Evolutionary conservation across 257 asterid genomes (phyloP).

Genomic region (Lycium barbarum): DNA sequence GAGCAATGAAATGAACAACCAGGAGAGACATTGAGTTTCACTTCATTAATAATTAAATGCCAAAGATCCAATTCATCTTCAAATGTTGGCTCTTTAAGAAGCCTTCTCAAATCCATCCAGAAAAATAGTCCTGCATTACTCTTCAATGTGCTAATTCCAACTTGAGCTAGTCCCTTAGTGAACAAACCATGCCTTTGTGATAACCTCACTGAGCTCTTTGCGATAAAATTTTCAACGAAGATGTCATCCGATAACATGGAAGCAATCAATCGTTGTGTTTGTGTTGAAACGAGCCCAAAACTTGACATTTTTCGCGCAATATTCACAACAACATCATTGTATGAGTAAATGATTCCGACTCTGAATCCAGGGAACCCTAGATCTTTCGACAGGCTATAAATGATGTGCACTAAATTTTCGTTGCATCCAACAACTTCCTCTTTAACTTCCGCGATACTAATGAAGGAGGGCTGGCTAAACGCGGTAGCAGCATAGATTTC

Average conservation of each 20-base stretch:
- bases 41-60: constrained; percentile 34
- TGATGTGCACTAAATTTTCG: constrained; percentile 22
- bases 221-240: not conserved
- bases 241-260: constrained; percentile 18
- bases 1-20: constrained; percentile 36
- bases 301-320: constrained; percentile 37
- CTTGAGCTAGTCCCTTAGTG: constrained; percentile 29
- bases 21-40: constrained; percentile 36
- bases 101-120: constrained; percentile 35
- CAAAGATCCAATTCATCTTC: constrained; percentile 33
- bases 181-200: constrained; percentile 27
- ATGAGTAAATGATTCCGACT: constrained; percentile 31
- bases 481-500: constrained; percentile 38
- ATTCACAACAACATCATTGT: constrained; percentile 25
- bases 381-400: constrained; percentile 35
- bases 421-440: constrained; percentile 27
- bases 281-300: constrained; percentile 35
- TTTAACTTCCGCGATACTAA: constrained; percentile 17
- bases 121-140: constrained; percentile 30
- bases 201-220: constrained; percentile 20
- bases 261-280: constrained; percentile 32
- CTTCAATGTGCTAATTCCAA: constrained; percentile 27
- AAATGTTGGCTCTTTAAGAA: constrained; percentile 23
- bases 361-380: constrained; percentile 38
- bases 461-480: constrained; percentile 27